Conservation (phyloP, 495 filamentous ascomycete species). For the Platismatia glauca region DNA sequence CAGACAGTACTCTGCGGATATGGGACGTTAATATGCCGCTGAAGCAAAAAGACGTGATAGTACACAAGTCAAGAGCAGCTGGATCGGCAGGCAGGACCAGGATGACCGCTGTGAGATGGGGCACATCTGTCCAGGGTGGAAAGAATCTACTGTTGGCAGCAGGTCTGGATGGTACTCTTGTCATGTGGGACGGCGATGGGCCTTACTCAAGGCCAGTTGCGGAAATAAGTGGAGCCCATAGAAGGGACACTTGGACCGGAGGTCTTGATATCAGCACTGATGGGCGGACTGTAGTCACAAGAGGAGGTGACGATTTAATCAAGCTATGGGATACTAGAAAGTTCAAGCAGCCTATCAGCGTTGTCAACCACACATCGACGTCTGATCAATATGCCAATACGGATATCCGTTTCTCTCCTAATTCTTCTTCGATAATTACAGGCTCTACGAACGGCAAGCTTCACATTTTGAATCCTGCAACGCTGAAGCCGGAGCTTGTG, state of each 20-base stretch:
- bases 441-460: conserved; percentile 81
- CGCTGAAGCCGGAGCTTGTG: conserved; percentile 70
- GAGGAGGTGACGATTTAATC: conserved; percentile 82
- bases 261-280: conserved; percentile 88
- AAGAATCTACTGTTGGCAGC: conserved; percentile 75
- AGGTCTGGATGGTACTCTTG: conserved; percentile 79
- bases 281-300: conserved; percentile 77
- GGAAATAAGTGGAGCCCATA: conserved; percentile 81
- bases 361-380: conserved; percentile 70
- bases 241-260: conserved; percentile 78
- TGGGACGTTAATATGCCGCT: conserved; percentile 90
- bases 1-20: conserved; percentile 88
- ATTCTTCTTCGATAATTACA: conserved; percentile 71
- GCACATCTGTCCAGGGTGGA: conserved; percentile 63
- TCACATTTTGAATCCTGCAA: conserved; percentile 87
- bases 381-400: conserved; percentile 72
- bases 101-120: conserved; percentile 91
- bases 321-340: conserved; percentile 95
- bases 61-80: conserved; percentile 79
- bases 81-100: conserved; percentile 84
- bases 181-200: conserved; percentile 87
- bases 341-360: conserved; percentile 79
- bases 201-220: conserved; percentile 78
- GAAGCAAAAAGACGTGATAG: conserved; percentile 84
- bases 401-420: conserved; percentile 83